A percentile compares a stretch with the other conserved stretches of the same genome.
Evolutionary conservation across 371 early-diverging fungal species (phyloP).

Genomic region (Mortierella sp.): DNA sequence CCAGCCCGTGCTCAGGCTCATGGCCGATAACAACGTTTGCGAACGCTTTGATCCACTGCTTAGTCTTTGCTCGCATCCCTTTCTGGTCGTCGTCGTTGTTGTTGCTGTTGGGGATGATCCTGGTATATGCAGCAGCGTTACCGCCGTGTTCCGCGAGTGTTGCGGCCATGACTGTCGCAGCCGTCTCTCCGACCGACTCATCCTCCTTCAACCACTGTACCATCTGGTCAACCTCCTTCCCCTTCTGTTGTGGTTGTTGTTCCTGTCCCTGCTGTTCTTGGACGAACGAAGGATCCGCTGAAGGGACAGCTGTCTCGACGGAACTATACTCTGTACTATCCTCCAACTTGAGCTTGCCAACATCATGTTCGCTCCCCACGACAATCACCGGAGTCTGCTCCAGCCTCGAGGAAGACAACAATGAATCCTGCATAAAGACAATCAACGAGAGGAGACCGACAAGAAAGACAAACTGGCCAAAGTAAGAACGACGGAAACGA

Average conservation of each 20-base stretch:
- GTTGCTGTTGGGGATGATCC: not conserved
- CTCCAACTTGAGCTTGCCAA: not conserved
- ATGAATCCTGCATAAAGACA: not conserved
- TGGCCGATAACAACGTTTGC: not conserved
- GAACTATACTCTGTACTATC: not conserved
- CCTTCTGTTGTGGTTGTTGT: not conserved
- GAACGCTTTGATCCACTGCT: slow-evolving; percentile 1
- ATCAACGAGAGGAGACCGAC: not conserved
- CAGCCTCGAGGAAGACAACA: not conserved
- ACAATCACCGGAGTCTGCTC: not conserved
- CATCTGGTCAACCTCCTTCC: not conserved
- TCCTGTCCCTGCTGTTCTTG: not conserved
- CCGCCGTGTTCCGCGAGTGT: not conserved
- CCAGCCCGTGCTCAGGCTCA: not conserved
- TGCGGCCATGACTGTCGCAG: not conserved
- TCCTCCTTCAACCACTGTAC: not conserved
- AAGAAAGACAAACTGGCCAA: slow-evolving; percentile 6
- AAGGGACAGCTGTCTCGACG: not conserved
- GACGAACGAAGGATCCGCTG: not conserved
- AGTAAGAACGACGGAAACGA: slow-evolving; percentile 2
- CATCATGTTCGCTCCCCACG: not conserved
- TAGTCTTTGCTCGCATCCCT: not conserved
- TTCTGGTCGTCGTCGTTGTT: not conserved
- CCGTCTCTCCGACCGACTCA: not conserved
- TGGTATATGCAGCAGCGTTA: not conserved